Base-by-base conservation (phyloP, 2,329 filamentous ascomycete genomes). In the Penicillium griseofulvum region DNA sequence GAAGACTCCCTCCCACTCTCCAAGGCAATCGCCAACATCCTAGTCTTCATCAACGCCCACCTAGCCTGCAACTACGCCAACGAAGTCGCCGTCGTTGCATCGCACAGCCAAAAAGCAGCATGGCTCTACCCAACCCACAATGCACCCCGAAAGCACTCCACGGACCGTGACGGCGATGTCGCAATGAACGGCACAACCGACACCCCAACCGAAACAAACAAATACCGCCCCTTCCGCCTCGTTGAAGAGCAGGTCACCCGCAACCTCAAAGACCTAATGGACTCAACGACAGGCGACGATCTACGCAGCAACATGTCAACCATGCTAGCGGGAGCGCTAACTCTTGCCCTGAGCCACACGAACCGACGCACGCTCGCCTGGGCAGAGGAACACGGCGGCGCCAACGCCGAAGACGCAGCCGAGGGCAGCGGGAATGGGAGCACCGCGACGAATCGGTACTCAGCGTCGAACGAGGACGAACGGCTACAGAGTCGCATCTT, bases 41-140 rank as follows among this genome's bases (percentile, higher is more conserved):
- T 97, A 68, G 88, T 99, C 78, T 97, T 97, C 77, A 87, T 97
- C 77, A 97, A 99, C 74, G 91, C 93, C 52, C 95, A 99, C 71
- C 83, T 99, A 31, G 91, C 94, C 63, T 92, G 93, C 71, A 95
- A 92, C 75, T 93, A 94, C 73, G 85, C 89, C 52, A 97, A 97
- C 76, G 89, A 93, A 72, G 90, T 97, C 46, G 91, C 92, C 58
- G 84, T 99, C 16, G 85, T 99, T 58, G 94, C 93, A 33, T 91
- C 91, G 9, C 94, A 99, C 71, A 87, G 86, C 62, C 88, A 94
- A 68, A 87, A 89, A 60, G 90, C 93, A 54, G 83, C 87, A 68
- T 99, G 92, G 86, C 86, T 99, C 4, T 97, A 97, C 68, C 94
- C 94, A 3, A 78, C 80, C 26, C 54, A 61, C 2, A 52, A 60